Evolutionary conservation across 1,284 basidiomycete genomes (phyloP).

Genomic region (Leccinum cinnamomeum): DNA sequence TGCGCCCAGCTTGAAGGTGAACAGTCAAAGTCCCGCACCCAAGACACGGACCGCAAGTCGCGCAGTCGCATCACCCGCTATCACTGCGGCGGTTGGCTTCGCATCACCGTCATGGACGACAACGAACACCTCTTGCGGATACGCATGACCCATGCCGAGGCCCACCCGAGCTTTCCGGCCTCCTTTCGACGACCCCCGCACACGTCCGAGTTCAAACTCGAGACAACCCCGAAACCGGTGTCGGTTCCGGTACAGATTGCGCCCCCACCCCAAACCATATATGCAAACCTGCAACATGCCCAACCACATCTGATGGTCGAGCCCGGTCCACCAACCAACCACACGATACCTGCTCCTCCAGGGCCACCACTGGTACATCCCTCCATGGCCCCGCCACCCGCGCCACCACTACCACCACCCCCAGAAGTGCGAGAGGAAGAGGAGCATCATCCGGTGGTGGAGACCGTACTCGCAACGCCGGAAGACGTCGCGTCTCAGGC

Average conservation of each 20-base stretch:
- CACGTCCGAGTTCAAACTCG: constrained; percentile 35
- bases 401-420: not conserved
- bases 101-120: constrained; percentile 39
- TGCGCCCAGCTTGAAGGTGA: constrained; percentile 37
- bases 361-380: constrained; percentile 11
- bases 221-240: constrained; percentile 27
- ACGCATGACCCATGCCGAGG: constrained; percentile 38
- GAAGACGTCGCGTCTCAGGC: constrained; percentile 23
- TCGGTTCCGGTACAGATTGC: constrained; percentile 10
- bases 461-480: constrained; percentile 13
- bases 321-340: constrained; percentile 13
- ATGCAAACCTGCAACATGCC: constrained; percentile 25
- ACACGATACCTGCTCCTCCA: constrained; percentile 13
- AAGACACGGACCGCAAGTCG: constrained; percentile 35
- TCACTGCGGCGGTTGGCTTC: constrained; percentile 37
- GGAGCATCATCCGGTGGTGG: constrained; percentile 11
- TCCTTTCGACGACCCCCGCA: constrained; percentile 35
- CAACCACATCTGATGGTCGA: constrained; percentile 27
- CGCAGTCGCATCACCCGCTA: constrained; percentile 36
- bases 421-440: constrained; percentile 20
- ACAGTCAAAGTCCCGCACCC: constrained; percentile 34
- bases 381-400: constrained; percentile 6
- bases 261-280: constrained; percentile 22
- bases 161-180: constrained; percentile 34
- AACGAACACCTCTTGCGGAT: constrained; percentile 36